Conservation (phyloP, 352 stramenopile genomes). For the Thraustochytrium sp. region DNA sequence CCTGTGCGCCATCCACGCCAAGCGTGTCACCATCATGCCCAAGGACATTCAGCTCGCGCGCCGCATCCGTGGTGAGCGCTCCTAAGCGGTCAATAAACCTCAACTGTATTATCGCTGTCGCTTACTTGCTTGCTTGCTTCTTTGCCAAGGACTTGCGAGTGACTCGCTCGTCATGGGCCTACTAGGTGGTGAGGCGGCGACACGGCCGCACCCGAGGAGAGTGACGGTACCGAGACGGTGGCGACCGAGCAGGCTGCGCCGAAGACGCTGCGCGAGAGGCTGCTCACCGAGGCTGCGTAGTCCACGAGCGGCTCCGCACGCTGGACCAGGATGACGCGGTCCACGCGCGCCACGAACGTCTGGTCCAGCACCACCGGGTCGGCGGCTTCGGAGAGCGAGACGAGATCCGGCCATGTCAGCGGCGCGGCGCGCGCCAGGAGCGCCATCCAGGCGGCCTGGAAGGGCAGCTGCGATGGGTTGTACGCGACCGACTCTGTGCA, state of each 20-base stretch:
- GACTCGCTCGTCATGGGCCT: too few species aligned
- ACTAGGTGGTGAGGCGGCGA: too few species aligned
- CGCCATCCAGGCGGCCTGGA: background rate
- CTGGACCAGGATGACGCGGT: too few species aligned
- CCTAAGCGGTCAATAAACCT: too few species aligned
- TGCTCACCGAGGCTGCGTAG: too few species aligned
- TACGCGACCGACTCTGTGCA: conserved; percentile 28
- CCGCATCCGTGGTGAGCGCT: conserved; percentile 67
- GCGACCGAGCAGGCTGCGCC: too few species aligned
- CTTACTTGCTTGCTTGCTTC: background rate
- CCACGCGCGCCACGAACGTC: too few species aligned
- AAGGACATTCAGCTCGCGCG: conserved; percentile 86
- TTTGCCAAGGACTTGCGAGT: background rate
- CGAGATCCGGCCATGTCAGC: background rate
- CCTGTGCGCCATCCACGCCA: conserved; percentile 82
- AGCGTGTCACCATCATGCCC: conserved; percentile 87
- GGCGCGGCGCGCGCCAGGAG: background rate
- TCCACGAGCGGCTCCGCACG: too few species aligned
- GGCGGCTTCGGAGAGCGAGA: background rate
- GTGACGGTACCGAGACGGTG: too few species aligned
- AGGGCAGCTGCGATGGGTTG: background rate
- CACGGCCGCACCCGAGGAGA: too few species aligned
- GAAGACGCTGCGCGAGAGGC: too few species aligned
- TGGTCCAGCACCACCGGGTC: too few species aligned
- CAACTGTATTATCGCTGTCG: background rate